phyloP scores from a whole-genome alignment of 176 grass and related monocot species.

The Ananas comosus region DNA sequence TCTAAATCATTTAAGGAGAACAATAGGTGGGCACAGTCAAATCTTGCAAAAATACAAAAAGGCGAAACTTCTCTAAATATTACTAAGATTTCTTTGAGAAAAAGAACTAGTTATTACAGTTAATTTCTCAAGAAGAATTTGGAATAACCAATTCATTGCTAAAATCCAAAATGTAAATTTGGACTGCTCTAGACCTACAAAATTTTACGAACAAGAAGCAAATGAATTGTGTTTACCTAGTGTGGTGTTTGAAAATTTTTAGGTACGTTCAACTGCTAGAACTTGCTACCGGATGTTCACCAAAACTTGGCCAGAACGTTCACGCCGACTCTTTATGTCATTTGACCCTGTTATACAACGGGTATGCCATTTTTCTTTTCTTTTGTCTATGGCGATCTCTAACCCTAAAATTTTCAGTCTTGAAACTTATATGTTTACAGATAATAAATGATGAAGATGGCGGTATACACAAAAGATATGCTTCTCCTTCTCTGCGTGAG shows the following conservation, averaged over 20 bases:
- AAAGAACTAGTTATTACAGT: too few relatives aligned
- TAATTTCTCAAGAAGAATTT: too few relatives aligned
- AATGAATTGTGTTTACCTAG: background rate
- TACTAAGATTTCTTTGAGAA: too few relatives aligned
- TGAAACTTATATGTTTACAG: slow-evolving; percentile 31
- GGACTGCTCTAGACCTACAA: background rate
- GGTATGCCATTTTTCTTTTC: slow-evolving; percentile 28
- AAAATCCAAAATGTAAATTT: too few relatives aligned
- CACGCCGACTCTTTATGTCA: slow-evolving; percentile 66
- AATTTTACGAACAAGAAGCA: slow-evolving; percentile 9
- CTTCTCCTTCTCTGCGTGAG: slow-evolving; percentile 85
- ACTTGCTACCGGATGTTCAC: slow-evolving; percentile 82
- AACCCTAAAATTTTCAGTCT: slow-evolving; percentile 13
- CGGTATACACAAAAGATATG: slow-evolving; percentile 84
- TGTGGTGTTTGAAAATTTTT: slow-evolving; percentile 1
- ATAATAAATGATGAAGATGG: slow-evolving; percentile 96
- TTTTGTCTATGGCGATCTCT: background rate
- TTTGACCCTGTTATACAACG: slow-evolving; percentile 93
- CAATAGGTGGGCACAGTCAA: too few relatives aligned
- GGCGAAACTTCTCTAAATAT: too few relatives aligned
- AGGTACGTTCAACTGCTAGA: slow-evolving; percentile 93
- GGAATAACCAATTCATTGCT: too few relatives aligned
- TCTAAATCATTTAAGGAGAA: too few relatives aligned
- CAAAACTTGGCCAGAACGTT: slow-evolving; percentile 89
- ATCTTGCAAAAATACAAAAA: too few relatives aligned